phyloP scores from a whole-genome alignment of 2,329 filamentous ascomycete genomes.

The Alternaria longipes region DNA sequence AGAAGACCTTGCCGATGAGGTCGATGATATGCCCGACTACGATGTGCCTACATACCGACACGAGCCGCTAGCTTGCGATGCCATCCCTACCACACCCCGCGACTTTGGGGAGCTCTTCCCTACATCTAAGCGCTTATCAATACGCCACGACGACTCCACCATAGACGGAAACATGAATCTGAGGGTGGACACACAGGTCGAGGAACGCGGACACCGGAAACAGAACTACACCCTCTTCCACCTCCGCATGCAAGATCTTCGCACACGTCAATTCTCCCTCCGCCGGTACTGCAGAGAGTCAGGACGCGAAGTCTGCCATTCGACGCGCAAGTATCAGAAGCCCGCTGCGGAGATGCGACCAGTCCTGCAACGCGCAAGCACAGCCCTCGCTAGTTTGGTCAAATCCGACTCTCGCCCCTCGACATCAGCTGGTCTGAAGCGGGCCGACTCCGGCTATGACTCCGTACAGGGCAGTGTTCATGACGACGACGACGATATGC shows the following conservation, averaged over 20 bases:
- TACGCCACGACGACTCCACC: constrained; percentile 90
- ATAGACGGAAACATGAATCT: constrained; percentile 97
- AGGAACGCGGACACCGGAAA: constrained; percentile 64
- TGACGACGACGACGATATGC: constrained; percentile 25
- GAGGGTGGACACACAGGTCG: constrained; percentile 80
- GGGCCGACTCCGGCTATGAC: constrained; percentile 68
- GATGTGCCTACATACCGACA: constrained; percentile 69
- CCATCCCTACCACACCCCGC: constrained; percentile 78
- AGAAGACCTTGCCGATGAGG: constrained; percentile 61
- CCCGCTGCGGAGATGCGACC: constrained; percentile 61
- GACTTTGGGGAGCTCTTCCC: constrained; percentile 89
- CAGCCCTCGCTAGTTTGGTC: constrained; percentile 64
- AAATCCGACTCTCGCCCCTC: constrained; percentile 63
- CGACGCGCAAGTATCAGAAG: constrained; percentile 74
- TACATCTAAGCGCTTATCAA: constrained; percentile 78
- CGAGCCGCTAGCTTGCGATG: constrained; percentile 70
- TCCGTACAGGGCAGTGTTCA: constrained; percentile 50
- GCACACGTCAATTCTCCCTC: constrained; percentile 85
- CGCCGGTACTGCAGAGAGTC: constrained; percentile 92
- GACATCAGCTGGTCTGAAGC: constrained; percentile 57
- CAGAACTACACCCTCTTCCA: constrained; percentile 85
- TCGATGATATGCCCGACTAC: constrained; percentile 59
- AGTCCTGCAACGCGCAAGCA: constrained; percentile 67
- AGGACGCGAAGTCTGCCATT: constrained; percentile 90
- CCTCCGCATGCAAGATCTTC: constrained; percentile 91